phyloP scores from a whole-genome alignment of 495 filamentous ascomycete species.

The Tuber melanosporum region DNA sequence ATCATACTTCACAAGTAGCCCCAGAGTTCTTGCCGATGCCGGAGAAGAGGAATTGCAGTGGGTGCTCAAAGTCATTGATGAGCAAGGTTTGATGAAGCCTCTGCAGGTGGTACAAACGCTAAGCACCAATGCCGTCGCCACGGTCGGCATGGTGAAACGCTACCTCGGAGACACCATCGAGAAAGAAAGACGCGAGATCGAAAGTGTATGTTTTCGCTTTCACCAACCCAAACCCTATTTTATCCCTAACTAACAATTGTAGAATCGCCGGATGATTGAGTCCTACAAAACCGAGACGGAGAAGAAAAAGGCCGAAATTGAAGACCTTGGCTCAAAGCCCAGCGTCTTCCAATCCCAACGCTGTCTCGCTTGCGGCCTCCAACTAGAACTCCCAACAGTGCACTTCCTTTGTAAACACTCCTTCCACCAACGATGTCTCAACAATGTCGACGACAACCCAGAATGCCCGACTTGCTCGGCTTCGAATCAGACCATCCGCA shows the following conservation, averaged over 20 bases:
- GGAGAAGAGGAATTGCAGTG: conserved; percentile 72
- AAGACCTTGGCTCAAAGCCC: conserved; percentile 67
- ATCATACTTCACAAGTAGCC: conserved; percentile 84
- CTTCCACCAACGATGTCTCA: conserved; percentile 69
- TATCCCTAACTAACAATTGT: conserved; percentile 20
- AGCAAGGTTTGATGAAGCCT: conserved; percentile 87
- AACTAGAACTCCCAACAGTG: conserved; percentile 76
- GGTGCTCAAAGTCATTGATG: conserved; percentile 79
- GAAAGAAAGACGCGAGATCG: conserved; percentile 77
- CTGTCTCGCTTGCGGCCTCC: conserved; percentile 68
- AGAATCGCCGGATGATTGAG: conserved; percentile 74
- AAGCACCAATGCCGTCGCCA: conserved; percentile 75
- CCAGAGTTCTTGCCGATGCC: conserved; percentile 74
- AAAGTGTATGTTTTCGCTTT: conserved; percentile 46
- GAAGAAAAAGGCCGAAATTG: conserved; percentile 67
- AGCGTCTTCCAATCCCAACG: conserved; percentile 83
- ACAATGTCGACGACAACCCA: conserved; percentile 54
- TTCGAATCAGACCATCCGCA: conserved; percentile 76
- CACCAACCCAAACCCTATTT: background rate
- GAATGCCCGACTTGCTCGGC: conserved; percentile 81
- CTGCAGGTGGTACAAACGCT: conserved; percentile 94
- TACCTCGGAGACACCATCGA: conserved; percentile 86
- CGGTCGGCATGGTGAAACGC: conserved; percentile 92
- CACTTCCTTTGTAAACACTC: conserved; percentile 96
- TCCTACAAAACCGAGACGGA: conserved; percentile 84